phyloP scores from a whole-genome alignment of 2,329 filamentous ascomycete genomes.

The Cadophora sp. region DNA sequence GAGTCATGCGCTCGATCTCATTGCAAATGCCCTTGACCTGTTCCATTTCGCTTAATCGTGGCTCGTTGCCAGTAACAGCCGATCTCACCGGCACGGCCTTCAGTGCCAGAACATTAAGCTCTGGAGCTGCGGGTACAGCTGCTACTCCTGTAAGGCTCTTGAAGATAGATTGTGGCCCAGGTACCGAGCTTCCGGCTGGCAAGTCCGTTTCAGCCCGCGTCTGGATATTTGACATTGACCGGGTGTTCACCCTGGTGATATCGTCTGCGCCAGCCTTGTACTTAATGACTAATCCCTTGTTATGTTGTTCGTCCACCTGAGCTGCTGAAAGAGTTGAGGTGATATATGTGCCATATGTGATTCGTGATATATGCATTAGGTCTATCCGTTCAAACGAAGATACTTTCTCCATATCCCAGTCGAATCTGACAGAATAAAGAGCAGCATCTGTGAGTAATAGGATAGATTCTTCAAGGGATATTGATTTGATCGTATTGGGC shows the following conservation, averaged over 20 bases:
- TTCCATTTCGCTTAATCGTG: constrained; percentile 42
- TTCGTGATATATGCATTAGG: constrained; percentile 72
- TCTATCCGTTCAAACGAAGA: constrained; percentile 88
- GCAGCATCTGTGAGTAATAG: constrained; percentile 85
- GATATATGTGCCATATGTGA: constrained; percentile 87
- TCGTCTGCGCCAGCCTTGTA: constrained; percentile 77
- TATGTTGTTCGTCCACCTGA: constrained; percentile 78
- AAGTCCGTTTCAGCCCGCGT: constrained; percentile 38
- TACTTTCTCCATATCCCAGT: constrained; percentile 96
- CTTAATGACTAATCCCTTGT: constrained; percentile 82
- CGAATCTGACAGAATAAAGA: constrained; percentile 87
- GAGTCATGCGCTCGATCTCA: constrained; percentile 75
- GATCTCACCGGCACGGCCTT: constrained; percentile 59
- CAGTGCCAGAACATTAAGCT: constrained; percentile 55
- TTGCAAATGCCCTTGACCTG: constrained; percentile 63
- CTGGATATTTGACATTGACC: constrained; percentile 70
- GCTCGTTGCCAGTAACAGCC: constrained; percentile 43
- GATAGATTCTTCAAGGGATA: constrained; percentile 86
- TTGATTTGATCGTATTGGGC: constrained; percentile 71
- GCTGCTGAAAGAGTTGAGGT: constrained; percentile 82
- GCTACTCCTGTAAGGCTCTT: constrained; percentile 30
- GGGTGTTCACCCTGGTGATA: constrained; percentile 81
- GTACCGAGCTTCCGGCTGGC: constrained; percentile 23
- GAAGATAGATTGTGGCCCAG: constrained; percentile 23
- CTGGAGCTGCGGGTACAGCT: not conserved